Evolutionary conservation across 2,329 filamentous ascomycete species (phyloP).

Genomic region (Arthrobotrys conoides): DNA sequence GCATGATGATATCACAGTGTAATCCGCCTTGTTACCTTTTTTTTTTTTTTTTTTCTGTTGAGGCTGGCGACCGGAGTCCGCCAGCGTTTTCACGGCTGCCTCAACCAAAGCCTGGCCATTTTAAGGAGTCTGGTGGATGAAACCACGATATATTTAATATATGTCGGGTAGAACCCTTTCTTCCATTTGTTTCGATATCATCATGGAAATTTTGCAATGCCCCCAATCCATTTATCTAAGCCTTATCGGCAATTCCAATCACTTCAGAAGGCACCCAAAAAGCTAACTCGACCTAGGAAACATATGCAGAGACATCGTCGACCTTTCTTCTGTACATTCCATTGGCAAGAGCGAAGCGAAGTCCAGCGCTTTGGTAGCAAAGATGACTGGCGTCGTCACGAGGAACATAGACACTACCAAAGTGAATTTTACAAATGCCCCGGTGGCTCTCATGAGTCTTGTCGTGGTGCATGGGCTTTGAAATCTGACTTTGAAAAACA

Average conservation of each 20-base stretch:
- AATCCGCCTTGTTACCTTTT: slow-evolving; percentile 9
- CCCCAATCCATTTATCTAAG: slow-evolving; percentile 45
- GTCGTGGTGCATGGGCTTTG: slow-evolving; percentile 39
- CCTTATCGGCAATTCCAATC: slow-evolving; percentile 38
- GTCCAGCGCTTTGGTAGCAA: slow-evolving; percentile 87
- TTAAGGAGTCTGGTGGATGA: too few relatives aligned
- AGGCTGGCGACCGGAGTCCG: background rate
- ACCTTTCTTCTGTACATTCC: slow-evolving; percentile 85
- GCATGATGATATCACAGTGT: background rate
- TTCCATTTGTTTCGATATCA: background rate
- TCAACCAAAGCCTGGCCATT: background rate
- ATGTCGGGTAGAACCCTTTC: background rate
- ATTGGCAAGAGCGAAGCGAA: slow-evolving; percentile 70
- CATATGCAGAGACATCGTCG: slow-evolving; percentile 84
- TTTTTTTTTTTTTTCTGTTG: slow-evolving; percentile 1
- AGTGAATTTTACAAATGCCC: slow-evolving; percentile 81
- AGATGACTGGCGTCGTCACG: slow-evolving; percentile 94
- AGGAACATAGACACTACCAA: slow-evolving; percentile 82
- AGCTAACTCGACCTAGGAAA: slow-evolving; percentile 73
- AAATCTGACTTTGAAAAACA: slow-evolving; percentile 73
- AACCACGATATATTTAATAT: background rate
- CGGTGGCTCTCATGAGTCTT: slow-evolving; percentile 64
- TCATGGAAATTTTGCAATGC: slow-evolving; percentile 10
- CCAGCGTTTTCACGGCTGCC: background rate
- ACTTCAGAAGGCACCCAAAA: slow-evolving; percentile 39